A percentile compares a stretch with the other conserved stretches of the same genome.
These are phyloP conservation scores for Plectosphaerella sp. DNA, from an alignment of 2,329 filamentous ascomycete genomes.

Conservation along the genomic window DNA sequence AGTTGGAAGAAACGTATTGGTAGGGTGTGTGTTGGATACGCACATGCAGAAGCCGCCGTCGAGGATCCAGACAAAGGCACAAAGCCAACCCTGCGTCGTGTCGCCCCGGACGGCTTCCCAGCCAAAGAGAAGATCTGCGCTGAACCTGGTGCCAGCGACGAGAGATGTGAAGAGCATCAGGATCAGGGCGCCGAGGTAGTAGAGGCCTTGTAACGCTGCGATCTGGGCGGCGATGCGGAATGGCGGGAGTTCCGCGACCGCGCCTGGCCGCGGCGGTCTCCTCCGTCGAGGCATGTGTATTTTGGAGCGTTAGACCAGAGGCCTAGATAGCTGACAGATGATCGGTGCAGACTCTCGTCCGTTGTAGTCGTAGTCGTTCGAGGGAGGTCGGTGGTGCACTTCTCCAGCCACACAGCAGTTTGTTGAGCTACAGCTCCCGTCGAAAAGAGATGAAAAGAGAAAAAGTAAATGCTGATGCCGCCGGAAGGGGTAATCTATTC, in stretches of 20 bases:
- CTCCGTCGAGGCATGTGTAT: slow-evolving; percentile 49
- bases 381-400: no score
- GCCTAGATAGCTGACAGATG: no score
- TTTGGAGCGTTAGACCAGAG: no score
- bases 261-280: slow-evolving; percentile 55
- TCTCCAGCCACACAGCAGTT: no score
- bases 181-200: slow-evolving; percentile 46
- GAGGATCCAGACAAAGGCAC: slow-evolving; percentile 54
- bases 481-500: not conserved
- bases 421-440: not conserved
- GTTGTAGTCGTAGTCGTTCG: no score
- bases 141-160: slow-evolving; percentile 52
- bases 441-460: no score
- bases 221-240: slow-evolving; percentile 58
- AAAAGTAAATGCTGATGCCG: no score
- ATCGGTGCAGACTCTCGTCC: no score
- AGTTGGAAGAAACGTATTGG: not conserved
- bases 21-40: slow-evolving; percentile 12
- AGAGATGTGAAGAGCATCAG: slow-evolving; percentile 55
- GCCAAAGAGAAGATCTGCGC: slow-evolving; percentile 49
- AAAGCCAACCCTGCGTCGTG: slow-evolving; percentile 57
- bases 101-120: slow-evolving; percentile 57
- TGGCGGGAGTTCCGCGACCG: slow-evolving; percentile 56
- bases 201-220: slow-evolving; percentile 49
- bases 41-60: slow-evolving; percentile 50